A percentile compares a stretch with the other conserved stretches of the same genome.
Conservation (phyloP, 108 stramenopile species). For the Fistulifera pelliculosa region DNA sequence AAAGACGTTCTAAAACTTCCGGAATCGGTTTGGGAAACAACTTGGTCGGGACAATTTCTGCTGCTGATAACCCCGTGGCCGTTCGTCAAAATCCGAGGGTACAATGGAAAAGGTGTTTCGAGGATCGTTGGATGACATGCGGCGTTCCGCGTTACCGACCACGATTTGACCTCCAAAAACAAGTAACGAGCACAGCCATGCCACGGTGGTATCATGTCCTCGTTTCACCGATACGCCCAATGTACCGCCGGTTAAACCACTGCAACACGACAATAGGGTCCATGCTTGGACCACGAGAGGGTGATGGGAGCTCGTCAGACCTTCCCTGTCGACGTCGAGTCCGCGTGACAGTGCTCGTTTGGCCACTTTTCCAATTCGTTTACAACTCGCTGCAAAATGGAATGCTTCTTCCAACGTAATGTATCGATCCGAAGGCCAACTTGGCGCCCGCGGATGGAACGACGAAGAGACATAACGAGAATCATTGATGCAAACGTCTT, state of each 20-base stretch:
- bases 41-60: slow-evolving; percentile 32
- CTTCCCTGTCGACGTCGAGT: background rate
- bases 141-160: slow-evolving; percentile 43
- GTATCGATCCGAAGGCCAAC: slow-evolving; percentile 77
- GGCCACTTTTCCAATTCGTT: slow-evolving; percentile 70
- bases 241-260: slow-evolving; percentile 65
- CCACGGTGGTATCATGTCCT: slow-evolving; percentile 66
- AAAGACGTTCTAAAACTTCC: slow-evolving; percentile 49
- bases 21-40: slow-evolving; percentile 72
- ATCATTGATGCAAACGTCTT: slow-evolving; percentile 42
- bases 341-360: slow-evolving; percentile 9
- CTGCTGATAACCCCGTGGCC: slow-evolving; percentile 38
- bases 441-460: slow-evolving; percentile 28
- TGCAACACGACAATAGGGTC: slow-evolving; percentile 63
- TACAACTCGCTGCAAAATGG: slow-evolving; percentile 81
- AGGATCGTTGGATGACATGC: slow-evolving; percentile 11
- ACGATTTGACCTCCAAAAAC: slow-evolving; percentile 61
- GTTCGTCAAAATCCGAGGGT: slow-evolving; percentile 57
- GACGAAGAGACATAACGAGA: slow-evolving; percentile 6
- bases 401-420: slow-evolving; percentile 59
- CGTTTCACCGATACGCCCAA: slow-evolving; percentile 65
- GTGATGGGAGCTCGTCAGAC: background rate
- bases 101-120: slow-evolving; percentile 5
- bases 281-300: slow-evolving; percentile 38
- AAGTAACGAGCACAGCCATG: slow-evolving; percentile 56